Percentiles rank a stretch among this genome's conserved stretches.
Conservation (phyloP, 176 grass and related monocot genomes). For the Eragrostis curvula region DNA sequence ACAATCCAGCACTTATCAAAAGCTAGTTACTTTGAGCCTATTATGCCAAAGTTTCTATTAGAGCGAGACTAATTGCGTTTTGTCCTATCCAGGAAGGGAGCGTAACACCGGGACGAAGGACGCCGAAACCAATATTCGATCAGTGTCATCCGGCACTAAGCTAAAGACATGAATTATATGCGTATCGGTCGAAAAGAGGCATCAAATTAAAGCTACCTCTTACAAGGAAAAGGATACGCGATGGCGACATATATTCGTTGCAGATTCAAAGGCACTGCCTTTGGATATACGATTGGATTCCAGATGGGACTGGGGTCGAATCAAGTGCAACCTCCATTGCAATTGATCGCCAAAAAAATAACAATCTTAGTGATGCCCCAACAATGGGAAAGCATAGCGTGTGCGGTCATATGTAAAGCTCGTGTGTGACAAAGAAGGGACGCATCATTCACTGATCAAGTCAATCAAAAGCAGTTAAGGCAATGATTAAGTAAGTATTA, state of each 20-base stretch:
- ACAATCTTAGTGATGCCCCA: neutral
- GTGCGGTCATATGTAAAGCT: too few relatives aligned
- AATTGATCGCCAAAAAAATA: neutral
- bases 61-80: neutral
- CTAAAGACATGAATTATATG: constrained; percentile 50
- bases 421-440: neutral
- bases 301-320: neutral
- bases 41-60: neutral
- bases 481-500: neutral
- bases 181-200: constrained; percentile 12
- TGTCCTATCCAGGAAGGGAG: neutral
- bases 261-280: constrained; percentile 33
- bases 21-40: neutral
- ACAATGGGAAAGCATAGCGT: too few relatives aligned
- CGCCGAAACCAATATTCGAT: neutral
- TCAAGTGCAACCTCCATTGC: neutral
- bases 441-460: neutral
- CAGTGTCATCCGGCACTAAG: constrained; percentile 51
- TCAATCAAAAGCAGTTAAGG: constrained; percentile 29
- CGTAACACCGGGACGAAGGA: neutral
- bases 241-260: constrained; percentile 5
- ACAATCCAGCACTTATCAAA: neutral
- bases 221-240: neutral
- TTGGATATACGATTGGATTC: constrained; percentile 42
- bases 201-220: neutral